phyloP scores from a whole-genome alignment of 2,329 filamentous ascomycete species.

The Thielaviopsis ethacetica region DNA sequence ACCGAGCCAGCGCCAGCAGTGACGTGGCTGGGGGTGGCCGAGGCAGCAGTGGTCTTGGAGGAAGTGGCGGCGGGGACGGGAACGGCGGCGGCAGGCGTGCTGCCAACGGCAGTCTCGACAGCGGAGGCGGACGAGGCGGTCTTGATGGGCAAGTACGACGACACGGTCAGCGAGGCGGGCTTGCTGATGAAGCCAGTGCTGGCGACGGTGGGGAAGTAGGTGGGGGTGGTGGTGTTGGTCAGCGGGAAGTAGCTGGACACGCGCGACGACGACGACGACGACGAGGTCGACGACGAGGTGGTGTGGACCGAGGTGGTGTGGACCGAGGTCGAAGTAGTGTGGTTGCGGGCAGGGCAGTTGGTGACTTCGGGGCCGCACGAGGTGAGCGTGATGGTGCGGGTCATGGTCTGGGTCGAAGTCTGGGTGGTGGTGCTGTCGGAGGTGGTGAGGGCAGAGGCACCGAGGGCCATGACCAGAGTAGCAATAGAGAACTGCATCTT shows the following conservation, averaged over 20 bases:
- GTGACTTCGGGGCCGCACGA: slow-evolving; percentile 12
- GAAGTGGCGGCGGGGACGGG: not conserved
- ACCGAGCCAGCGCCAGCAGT: slow-evolving; percentile 2
- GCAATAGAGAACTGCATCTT: slow-evolving; percentile 12
- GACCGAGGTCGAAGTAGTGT: not conserved
- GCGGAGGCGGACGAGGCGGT: not conserved
- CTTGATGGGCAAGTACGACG: slow-evolving; percentile 7
- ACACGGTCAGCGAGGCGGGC: slow-evolving; percentile 6
- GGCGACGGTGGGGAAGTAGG: not conserved
- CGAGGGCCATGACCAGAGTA: slow-evolving; percentile 8
- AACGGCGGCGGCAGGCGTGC: not conserved
- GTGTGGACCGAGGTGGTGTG: not conserved
- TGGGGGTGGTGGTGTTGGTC: slow-evolving; percentile 7
- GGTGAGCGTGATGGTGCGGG: slow-evolving; percentile 12
- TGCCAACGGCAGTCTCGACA: slow-evolving; percentile 1
- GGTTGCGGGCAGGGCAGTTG: slow-evolving; percentile 11
- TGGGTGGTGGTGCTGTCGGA: slow-evolving; percentile 10
- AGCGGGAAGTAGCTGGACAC: slow-evolving; percentile 9
- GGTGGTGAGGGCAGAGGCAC: slow-evolving; percentile 3
- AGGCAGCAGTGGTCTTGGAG: not conserved
- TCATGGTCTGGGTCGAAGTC: slow-evolving; percentile 12
- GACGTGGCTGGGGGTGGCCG: not conserved
- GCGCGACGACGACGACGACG: not conserved
- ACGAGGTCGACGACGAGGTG: not conserved
- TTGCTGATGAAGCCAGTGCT: slow-evolving; percentile 8